Evolutionary conservation across 2,329 filamentous ascomycete species (phyloP).

Genomic region (Colletotrichum trifolii): DNA sequence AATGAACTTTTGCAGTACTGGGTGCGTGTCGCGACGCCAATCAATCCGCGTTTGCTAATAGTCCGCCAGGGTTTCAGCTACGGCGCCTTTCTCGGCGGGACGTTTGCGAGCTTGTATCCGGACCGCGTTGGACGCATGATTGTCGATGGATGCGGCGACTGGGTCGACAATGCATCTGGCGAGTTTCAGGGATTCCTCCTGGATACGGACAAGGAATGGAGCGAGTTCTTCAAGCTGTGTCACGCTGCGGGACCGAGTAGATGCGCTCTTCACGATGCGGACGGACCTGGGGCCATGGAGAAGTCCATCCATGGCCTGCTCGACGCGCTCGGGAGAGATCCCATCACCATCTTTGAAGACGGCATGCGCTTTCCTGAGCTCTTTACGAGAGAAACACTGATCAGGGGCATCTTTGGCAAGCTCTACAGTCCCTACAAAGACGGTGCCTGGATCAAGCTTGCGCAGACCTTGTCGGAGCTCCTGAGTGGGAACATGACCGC

Average conservation of each 20-base stretch:
- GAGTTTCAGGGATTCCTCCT: slow-evolving; percentile 8
- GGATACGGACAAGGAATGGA: slow-evolving; percentile 16
- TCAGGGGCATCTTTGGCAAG: neutral
- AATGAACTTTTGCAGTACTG: slow-evolving; percentile 5
- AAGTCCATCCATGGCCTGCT: neutral
- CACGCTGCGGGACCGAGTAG: neutral
- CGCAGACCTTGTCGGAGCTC: neutral
- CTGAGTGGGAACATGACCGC: neutral
- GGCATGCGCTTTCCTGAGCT: slow-evolving; percentile 5
- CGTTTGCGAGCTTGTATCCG: slow-evolving; percentile 49
- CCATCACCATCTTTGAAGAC: neutral
- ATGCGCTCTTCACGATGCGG: neutral
- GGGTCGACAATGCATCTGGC: slow-evolving; percentile 48
- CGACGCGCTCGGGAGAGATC: neutral
- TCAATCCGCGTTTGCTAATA: slow-evolving; percentile 38
- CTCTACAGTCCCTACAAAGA: slow-evolving; percentile 5
- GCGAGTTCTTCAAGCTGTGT: slow-evolving; percentile 18
- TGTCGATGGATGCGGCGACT: slow-evolving; percentile 51
- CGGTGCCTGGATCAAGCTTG: neutral
- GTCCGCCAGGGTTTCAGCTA: slow-evolving; percentile 64
- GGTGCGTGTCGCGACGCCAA: neutral
- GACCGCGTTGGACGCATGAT: slow-evolving; percentile 53
- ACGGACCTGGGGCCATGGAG: neutral
- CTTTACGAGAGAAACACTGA: neutral
- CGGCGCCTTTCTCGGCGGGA: slow-evolving; percentile 47